Evolutionary conservation across 768 basidiomycete genomes (phyloP), one percentile per base, ranked within the genome.

Genomic region (Naganishia kalamii): DNA sequence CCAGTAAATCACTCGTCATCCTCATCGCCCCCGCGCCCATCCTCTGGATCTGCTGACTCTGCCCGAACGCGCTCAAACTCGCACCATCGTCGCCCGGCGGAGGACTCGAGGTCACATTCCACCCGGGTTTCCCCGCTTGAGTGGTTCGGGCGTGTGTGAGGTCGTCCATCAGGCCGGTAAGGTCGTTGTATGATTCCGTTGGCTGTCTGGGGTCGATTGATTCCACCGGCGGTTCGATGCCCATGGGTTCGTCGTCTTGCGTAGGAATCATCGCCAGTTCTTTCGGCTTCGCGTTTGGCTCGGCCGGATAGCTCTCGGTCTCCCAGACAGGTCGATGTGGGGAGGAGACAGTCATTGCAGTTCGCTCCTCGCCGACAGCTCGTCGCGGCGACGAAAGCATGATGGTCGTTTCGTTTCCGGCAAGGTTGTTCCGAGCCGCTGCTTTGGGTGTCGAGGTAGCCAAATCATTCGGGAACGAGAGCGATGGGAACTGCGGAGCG

Each of bases 121-220:
- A 10, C 19, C 40, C 48, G 12, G 40, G 11, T 19, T 11, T 30
- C 48, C 3, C 48, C 27, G 27, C 48, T 23, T n/a, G n/a, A n/a
- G n/a, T n/a, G n/a, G n/a, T n/a, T n/a, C n/a, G n/a, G n/a, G 37
- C 37, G 37, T 17, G 7, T 21, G 51, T 32, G 30, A 57, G 54
- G 7, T 57, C 54, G 23, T 57, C 54, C 35, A 57, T 57, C 10
- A 57, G 17, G 54, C 54, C 54, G 25, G 54, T 57, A 19, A 57
- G 27, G 35, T 37, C 37, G 35, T 35, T 57, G 11, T 23, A 13
- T 11, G 54, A 57, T 37, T 37, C 54, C 54, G 35, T 57, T n/a
- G n/a, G n/a, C n/a, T n/a, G n/a, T n/a, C n/a, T n/a, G n/a, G n/a
- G n/a, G n/a, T n/a, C n/a, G n/a, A n/a, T n/a, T n/a, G n/a, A n/a